Conservation (phyloP, 139 green algal genomes). For the Tetradesmus obliquus region DNA sequence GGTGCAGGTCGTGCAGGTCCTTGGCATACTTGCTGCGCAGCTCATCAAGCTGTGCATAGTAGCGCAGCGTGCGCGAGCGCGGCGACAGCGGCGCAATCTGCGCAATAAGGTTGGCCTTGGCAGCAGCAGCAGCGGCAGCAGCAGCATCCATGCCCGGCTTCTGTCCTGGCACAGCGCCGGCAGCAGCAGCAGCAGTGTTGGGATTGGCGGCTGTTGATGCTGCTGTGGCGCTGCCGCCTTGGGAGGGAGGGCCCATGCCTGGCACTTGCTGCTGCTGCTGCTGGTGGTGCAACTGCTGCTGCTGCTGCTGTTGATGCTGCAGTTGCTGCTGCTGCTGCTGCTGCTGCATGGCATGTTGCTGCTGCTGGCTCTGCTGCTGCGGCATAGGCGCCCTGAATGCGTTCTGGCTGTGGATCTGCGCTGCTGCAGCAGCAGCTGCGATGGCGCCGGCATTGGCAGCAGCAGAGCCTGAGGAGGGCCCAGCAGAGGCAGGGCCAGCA, state of each 20-base stretch:
- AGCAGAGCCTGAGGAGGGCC: slow-evolving; percentile 16
- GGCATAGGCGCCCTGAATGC: neutral
- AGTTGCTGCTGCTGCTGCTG: neutral
- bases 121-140: neutral
- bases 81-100: slow-evolving; percentile 15
- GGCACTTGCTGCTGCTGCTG: neutral
- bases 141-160: neutral
- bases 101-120: neutral
- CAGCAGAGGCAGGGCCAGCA: neutral
- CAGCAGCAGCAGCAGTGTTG: neutral
- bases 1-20: slow-evolving; percentile 22
- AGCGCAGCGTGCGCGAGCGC: neutral
- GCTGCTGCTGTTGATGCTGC: neutral
- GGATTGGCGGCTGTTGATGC: neutral
- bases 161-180: neutral
- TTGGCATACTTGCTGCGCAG: slow-evolving; percentile 16
- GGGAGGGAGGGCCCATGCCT: neutral
- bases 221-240: neutral
- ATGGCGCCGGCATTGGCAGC: slow-evolving; percentile 9
- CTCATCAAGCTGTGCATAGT: slow-evolving; percentile 33
- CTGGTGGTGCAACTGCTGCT: neutral
- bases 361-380: neutral
- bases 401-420: neutral
- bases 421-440: slow-evolving; percentile 17
- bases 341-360: neutral